Base-by-base conservation (phyloP, 169 alveolate genomes). In the Plasmodium billcollinsi region DNA sequence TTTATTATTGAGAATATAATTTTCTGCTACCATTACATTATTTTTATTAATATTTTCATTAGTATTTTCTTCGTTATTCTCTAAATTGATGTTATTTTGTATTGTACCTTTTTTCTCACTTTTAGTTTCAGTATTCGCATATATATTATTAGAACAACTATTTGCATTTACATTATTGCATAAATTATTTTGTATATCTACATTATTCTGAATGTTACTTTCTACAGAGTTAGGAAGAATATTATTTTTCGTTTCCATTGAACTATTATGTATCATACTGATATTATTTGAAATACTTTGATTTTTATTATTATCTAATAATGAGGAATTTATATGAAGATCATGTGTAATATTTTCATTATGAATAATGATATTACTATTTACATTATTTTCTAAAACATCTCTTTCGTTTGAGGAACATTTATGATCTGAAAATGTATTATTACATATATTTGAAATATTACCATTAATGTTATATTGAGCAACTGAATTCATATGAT, bases 181-280 rank as follows among this genome's bases (percentile, higher is more conserved):
- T 39, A 39, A 39, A 39, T 5, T 39, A 5, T 5, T 39, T 39
- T 39, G 47, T 39, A 6, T 39, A 39, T 39, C 47, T 39, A 20
- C 50, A 6, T 72, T 59, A 11, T 50, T 76, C 11, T 86, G 65
- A 5, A 66, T 71, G 21, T 86, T 61, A 12, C 78, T 93, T 26
- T 86, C 93, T 15, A 92, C 78, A 8, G 76, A 49, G 21, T 78
- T 66, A 9, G 92, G 92, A 66, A 88, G 29, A 4, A 91, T 92
- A 11, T 76, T 21, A 21, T 90, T 91, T 11, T 88, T 74, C 33
- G 58, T 66, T 7, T 45, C 26, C 11, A 47, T 50, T 33, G 29
- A 9, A 15, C 18, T 14, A 14, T 24, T 62, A 18, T 21, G 11
- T 24, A 62, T 21, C 21, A 20, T 3, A 62, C 29, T 62, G 2